Evolutionary conservation across 2,329 filamentous ascomycete species (phyloP).

Genomic region (Nannizziopsis arthrosporioides): DNA sequence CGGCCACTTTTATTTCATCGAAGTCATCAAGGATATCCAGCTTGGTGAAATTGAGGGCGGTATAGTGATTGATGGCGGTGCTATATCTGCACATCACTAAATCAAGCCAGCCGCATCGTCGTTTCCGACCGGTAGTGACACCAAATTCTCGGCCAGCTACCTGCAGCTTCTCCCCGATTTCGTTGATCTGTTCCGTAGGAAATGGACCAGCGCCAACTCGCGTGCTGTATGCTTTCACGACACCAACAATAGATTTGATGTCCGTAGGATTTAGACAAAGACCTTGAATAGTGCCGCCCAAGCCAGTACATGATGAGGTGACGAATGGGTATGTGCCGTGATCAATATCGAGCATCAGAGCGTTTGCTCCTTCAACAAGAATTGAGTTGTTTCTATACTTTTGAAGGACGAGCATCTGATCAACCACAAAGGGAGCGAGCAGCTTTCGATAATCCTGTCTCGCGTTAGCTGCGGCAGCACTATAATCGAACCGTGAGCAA

Average conservation of each 20-base stretch:
- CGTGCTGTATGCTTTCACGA: constrained; percentile 55
- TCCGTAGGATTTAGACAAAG: constrained; percentile 47
- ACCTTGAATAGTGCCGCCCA: constrained; percentile 44
- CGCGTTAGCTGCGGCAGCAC: neutral
- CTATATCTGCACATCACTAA: constrained; percentile 54
- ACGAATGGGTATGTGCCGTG: constrained; percentile 43
- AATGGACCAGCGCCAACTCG: constrained; percentile 50
- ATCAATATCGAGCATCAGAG: constrained; percentile 49
- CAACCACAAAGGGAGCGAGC: constrained; percentile 30
- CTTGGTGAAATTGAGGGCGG: constrained; percentile 51
- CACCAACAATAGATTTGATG: constrained; percentile 49
- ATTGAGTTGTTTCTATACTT: constrained; percentile 46
- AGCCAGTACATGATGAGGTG: constrained; percentile 38
- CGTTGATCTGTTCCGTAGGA: constrained; percentile 51
- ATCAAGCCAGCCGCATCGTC: constrained; percentile 55
- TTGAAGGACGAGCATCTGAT: constrained; percentile 42
- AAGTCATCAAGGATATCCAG: constrained; percentile 54
- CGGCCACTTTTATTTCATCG: constrained; percentile 50
- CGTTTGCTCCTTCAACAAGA: constrained; percentile 53
- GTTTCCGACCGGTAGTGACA: constrained; percentile 49
- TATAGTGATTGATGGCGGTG: constrained; percentile 44
- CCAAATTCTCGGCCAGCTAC: constrained; percentile 44
- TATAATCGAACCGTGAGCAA: neutral
- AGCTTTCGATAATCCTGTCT: constrained; percentile 29
- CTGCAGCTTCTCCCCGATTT: constrained; percentile 46